Conservation (phyloP, 306 rosid genomes). For the Lathyrus sativus region DNA sequence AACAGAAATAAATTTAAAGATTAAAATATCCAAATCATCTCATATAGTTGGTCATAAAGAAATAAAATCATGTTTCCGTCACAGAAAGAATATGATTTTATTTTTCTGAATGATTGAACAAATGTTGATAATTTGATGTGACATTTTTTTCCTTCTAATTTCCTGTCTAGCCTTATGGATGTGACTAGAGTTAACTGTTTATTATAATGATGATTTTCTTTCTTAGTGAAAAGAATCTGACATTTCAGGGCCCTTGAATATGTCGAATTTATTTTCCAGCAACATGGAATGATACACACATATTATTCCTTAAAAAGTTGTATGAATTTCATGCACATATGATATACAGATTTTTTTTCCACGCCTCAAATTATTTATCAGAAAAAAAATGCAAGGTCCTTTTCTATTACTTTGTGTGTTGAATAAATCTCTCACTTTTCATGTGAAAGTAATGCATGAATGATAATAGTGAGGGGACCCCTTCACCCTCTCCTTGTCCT, state of each 20-base stretch:
- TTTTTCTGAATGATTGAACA: not conserved
- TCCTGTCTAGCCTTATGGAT: slow-evolving; percentile 26
- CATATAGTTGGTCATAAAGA: too few relatives aligned
- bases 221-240: slow-evolving; percentile 23
- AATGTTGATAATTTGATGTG: slow-evolving; percentile 27
- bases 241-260: slow-evolving; percentile 36
- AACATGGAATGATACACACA: slow-evolving; percentile 39
- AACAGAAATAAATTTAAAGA: too few relatives aligned
- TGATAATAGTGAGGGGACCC: slow-evolving; percentile 45
- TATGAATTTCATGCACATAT: slow-evolving; percentile 54
- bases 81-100: too few relatives aligned
- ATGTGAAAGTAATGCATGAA: slow-evolving; percentile 39
- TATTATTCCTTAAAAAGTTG: slow-evolving; percentile 31
- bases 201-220: slow-evolving; percentile 1
- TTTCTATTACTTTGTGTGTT: slow-evolving; percentile 41
- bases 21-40: too few relatives aligned
- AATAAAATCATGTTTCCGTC: too few relatives aligned
- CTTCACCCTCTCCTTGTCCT: slow-evolving; percentile 26
- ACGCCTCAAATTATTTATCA: slow-evolving; percentile 34
- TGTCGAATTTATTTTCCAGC: slow-evolving; percentile 41
- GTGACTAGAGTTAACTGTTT: slow-evolving; percentile 20
- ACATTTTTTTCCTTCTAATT: not conserved
- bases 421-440: slow-evolving; percentile 28
- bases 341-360: slow-evolving; percentile 28
- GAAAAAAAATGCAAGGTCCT: slow-evolving; percentile 39